Evolutionary conservation across 805 yeast genomes (phyloP), one percentile per base, ranked within the genome.

Genomic region (Yamadazyma kitorensis): DNA sequence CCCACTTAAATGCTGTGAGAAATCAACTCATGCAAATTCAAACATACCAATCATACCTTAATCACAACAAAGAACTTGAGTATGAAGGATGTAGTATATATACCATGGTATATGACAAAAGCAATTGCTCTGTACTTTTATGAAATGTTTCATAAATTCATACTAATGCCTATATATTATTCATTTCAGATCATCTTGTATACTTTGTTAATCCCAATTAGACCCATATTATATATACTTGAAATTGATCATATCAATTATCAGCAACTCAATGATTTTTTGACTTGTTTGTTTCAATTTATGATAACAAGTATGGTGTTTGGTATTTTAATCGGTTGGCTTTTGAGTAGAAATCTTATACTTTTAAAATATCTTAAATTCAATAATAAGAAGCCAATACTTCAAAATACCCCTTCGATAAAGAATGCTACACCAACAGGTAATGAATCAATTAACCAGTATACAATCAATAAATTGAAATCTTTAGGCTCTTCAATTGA

Each of bases 171-270:
- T 2, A 10, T 30, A 12, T 23, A 6, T 5, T 30, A 35, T 12
- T n/a, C 24, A 4, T 12, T 12, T 5, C n/a, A 22, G 14, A 33
- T 41, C 13, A 17, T 37, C 6, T 13, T 20, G 14, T 34, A 32
- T 32, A 24, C 29, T 2, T 4, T 34, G 8, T 16, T 15, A 11
- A 15, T 37, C 3, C 24, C 31, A 23, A 15, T 41, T 26, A 18
- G 31, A 22, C 45, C 45, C n/a, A 13, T 39, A 3, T 7, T 25
- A 6, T 36, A 33, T 14, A 12, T 31, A 12, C 20, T 42, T 4
- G 45, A 36, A 12, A 16, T 42, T 16, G 41, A 42, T 8, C 29
- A 34, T 9, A 11, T 38, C 11, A 24, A 36, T 24, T n/a, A 23
- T 6, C 17, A 21, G 5, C 18, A 25, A 18, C n/a, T 30, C 13